phyloP scores from a whole-genome alignment of 768 basidiomycete species.

The Lentinula lateritia region DNA sequence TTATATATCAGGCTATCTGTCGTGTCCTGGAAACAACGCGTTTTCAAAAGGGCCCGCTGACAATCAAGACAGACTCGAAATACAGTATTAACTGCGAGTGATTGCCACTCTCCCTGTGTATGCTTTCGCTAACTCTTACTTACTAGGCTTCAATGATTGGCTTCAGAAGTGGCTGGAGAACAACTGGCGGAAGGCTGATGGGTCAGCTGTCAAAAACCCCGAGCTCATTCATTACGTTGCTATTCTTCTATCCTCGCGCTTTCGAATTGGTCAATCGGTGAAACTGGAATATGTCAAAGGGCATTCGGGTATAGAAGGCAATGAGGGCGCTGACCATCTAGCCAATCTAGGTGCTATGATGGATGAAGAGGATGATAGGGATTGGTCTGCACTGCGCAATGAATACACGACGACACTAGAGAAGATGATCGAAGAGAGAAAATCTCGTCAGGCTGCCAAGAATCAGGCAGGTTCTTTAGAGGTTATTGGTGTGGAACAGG shows the following conservation, averaged over 20 bases:
- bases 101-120: neutral
- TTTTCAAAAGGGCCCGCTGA: conserved; percentile 42
- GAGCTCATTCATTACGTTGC: conserved; percentile 67
- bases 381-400: conserved; percentile 46
- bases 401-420: conserved; percentile 12
- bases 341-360: conserved; percentile 54
- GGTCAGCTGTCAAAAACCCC: conserved; percentile 65
- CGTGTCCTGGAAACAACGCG: conserved; percentile 76
- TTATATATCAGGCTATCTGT: conserved; percentile 62
- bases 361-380: conserved; percentile 39
- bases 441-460: neutral
- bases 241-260: conserved; percentile 53
- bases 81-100: conserved; percentile 75
- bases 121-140: neutral
- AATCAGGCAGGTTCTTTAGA: neutral
- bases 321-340: conserved; percentile 79
- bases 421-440: neutral
- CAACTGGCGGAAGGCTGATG: conserved; percentile 40
- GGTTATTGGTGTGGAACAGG: neutral
- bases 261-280: conserved; percentile 46
- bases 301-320: conserved; percentile 73
- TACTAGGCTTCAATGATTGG: conserved; percentile 64
- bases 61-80: conserved; percentile 82
- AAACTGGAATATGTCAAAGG: conserved; percentile 70
- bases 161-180: conserved; percentile 60